phyloP scores from a whole-genome alignment of 352 stramenopile species.

The Saprolegnia diclina region DNA sequence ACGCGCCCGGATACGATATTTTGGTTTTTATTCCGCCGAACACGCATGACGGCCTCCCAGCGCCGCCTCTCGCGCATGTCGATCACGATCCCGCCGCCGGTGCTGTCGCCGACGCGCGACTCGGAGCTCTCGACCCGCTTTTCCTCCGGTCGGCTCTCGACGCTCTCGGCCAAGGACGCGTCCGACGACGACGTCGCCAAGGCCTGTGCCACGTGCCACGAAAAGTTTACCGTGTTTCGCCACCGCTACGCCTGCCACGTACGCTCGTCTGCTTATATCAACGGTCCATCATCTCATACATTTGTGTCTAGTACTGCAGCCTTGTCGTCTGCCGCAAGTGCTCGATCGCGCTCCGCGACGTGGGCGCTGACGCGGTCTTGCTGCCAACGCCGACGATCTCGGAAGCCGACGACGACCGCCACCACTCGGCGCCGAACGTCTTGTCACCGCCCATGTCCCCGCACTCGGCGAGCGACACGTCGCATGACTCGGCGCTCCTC shows the following conservation, averaged over 20 bases:
- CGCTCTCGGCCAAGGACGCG: neutral
- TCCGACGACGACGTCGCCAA: neutral
- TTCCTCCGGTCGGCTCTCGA: neutral
- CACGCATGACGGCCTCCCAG: neutral
- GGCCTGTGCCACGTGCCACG: conserved; percentile 3
- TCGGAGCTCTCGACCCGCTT: neutral
- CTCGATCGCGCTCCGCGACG: conserved; percentile 7
- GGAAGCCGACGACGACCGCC: neutral
- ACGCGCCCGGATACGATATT: neutral
- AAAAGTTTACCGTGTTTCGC: conserved; percentile 22
- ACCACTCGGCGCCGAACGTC: neutral
- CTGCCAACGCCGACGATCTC: neutral
- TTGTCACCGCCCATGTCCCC: neutral
- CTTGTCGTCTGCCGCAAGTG: conserved; percentile 22
- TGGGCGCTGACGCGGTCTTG: neutral
- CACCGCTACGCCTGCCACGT: conserved; percentile 17
- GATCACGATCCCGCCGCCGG: conserved; percentile 2
- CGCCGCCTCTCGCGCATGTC: conserved; percentile 13
- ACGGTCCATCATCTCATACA: neutral
- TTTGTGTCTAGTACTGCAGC: conserved; percentile 19
- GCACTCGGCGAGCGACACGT: neutral
- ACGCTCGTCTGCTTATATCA: neutral
- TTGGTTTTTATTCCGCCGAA: neutral
- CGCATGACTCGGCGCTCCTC: conserved; percentile 3
- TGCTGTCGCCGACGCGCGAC: neutral